A percentile compares a stretch with the other conserved stretches of the same genome.
These are phyloP conservation scores for Exophiala aquamarina DNA, from an alignment of 2,329 filamentous ascomycete species.

Conservation along the genomic window DNA sequence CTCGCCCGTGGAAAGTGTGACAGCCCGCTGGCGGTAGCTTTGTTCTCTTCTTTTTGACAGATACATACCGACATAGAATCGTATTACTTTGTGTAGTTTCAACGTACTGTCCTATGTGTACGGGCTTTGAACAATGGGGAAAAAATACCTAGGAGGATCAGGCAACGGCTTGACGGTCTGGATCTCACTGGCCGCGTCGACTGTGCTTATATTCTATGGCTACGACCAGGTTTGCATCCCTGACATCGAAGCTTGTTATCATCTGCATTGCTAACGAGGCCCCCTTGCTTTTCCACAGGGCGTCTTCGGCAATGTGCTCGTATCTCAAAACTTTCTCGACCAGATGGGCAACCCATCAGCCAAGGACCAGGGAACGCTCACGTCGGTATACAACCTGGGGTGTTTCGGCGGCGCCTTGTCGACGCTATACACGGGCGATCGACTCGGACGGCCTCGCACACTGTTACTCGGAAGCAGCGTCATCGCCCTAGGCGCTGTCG, in stretches of 20 bases:
- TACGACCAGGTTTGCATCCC: conserved; percentile 39
- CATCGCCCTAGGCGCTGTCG: conserved; percentile 46
- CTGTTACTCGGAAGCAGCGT: conserved; percentile 41
- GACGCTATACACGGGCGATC: conserved; percentile 53
- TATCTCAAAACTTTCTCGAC: conserved; percentile 34
- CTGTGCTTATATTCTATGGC: conserved; percentile 52
- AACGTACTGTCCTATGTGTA: too few species aligned
- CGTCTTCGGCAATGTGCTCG: conserved; percentile 37
- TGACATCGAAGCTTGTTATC: neutral
- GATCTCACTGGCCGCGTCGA: conserved; percentile 53
- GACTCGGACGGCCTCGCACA: conserved; percentile 44
- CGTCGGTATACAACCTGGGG: conserved; percentile 42
- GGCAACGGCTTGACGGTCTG: conserved; percentile 52
- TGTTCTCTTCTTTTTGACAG: too few species aligned
- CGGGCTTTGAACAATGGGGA: conserved; percentile 36
- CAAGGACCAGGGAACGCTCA: conserved; percentile 27
- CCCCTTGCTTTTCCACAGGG: conserved; percentile 28
- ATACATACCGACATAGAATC: too few species aligned
- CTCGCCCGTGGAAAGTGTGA: too few species aligned
- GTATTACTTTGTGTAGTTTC: too few species aligned
- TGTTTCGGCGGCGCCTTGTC: conserved; percentile 51
- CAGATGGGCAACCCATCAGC: conserved; percentile 18
- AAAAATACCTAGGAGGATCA: conserved; percentile 52
- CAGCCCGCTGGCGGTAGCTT: too few species aligned
- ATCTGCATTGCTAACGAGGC: neutral